Percentiles rank a stretch among this genome's conserved stretches.
These are phyloP conservation scores for Lippia alba DNA, from an alignment of 305 asterid genomes.

Conservation along the genomic window DNA sequence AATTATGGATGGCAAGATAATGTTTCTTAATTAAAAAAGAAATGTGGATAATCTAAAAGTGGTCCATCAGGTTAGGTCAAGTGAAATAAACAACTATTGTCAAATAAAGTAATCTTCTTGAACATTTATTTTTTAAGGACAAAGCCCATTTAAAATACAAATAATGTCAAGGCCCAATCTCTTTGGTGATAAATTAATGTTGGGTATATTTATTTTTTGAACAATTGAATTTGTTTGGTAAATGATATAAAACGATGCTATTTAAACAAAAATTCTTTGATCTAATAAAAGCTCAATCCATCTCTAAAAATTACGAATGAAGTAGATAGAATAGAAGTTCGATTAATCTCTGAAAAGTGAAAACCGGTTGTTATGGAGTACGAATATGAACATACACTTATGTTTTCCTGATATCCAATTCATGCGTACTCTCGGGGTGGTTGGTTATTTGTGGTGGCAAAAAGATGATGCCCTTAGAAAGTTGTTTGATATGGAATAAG, in stretches of 20 bases:
- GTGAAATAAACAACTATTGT: neutral
- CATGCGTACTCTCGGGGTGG: too few relatives aligned
- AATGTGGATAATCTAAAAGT: neutral
- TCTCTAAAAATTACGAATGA: neutral
- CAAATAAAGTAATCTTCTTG: neutral
- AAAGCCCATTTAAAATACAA: constrained; percentile 10
- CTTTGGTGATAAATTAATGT: neutral
- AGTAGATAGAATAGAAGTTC: too few relatives aligned
- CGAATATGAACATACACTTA: too few relatives aligned
- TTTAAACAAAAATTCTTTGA: neutral
- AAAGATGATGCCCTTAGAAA: too few relatives aligned
- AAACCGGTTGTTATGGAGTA: too few relatives aligned
- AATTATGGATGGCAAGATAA: neutral
- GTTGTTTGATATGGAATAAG: too few relatives aligned
- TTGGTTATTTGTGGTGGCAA: too few relatives aligned
- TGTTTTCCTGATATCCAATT: too few relatives aligned
- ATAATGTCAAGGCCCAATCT: too few relatives aligned
- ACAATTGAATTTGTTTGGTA: neutral
- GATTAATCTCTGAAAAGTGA: too few relatives aligned
- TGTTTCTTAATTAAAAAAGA: neutral
- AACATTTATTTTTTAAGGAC: neutral
- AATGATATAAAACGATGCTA: neutral
- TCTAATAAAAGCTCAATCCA: neutral
- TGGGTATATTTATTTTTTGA: neutral
- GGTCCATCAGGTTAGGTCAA: neutral